phyloP scores from a whole-genome alignment of 345 rosid species.

The Microthlaspi erraticum region DNA sequence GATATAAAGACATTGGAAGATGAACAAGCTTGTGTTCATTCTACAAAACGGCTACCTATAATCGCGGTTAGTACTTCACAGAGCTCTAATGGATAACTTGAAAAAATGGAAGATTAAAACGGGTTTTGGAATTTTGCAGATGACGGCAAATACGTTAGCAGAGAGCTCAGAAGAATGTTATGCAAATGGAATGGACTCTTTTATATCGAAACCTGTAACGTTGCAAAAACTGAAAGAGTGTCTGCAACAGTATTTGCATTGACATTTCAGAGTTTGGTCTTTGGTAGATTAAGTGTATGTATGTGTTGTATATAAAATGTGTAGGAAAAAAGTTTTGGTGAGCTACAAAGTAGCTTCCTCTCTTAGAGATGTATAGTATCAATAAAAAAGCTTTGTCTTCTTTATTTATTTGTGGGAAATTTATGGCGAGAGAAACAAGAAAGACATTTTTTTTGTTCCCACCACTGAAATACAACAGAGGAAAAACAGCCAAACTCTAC shows the following conservation, averaged over 20 bases:
- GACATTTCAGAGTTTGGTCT: slow-evolving; percentile 38
- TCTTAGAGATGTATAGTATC: slow-evolving; percentile 44
- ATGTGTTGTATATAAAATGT: slow-evolving; percentile 48
- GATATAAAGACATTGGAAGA: slow-evolving; percentile 42
- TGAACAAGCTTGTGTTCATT: slow-evolving; percentile 5
- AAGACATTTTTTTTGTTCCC: slow-evolving; percentile 21
- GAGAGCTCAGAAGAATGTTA: slow-evolving; percentile 94
- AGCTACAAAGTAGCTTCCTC: slow-evolving; percentile 41
- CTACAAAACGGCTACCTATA: slow-evolving; percentile 64
- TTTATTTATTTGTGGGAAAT: slow-evolving; percentile 38
- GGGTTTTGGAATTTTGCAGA: slow-evolving; percentile 53
- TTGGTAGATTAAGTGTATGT: slow-evolving; percentile 48
- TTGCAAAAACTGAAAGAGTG: slow-evolving; percentile 79
- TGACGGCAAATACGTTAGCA: slow-evolving; percentile 92
- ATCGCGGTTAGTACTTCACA: slow-evolving; percentile 67
- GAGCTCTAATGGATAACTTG: slow-evolving; percentile 2
- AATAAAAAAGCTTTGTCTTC: slow-evolving; percentile 32
- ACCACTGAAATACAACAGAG: slow-evolving; percentile 23
- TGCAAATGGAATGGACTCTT: slow-evolving; percentile 84
- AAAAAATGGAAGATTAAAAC: slow-evolving; percentile 16
- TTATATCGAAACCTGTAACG: slow-evolving; percentile 89
- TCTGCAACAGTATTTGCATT: slow-evolving; percentile 61
- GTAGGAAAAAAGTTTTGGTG: slow-evolving; percentile 68
- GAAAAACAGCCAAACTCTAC: slow-evolving; percentile 26
- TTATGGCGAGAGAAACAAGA: slow-evolving; percentile 27